Evolutionary conservation across 495 filamentous ascomycete species (phyloP), one percentile per base, ranked within the genome.

Genomic region (Extremus antarcticus): DNA sequence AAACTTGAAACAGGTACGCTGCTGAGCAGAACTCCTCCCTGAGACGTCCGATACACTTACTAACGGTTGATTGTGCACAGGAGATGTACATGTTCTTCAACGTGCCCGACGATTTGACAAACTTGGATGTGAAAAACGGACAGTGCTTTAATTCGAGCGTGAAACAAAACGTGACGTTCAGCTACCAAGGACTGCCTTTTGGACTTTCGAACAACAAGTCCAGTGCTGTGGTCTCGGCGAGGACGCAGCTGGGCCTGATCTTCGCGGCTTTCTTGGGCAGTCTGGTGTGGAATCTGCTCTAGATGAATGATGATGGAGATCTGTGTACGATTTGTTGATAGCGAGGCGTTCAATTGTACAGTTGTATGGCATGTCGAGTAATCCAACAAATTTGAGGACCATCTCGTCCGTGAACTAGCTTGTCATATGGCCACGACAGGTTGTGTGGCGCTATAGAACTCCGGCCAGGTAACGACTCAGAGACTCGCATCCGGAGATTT

Each of bases 61-160:
- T n/a, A n/a, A n/a, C n/a, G n/a, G n/a, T n/a, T n/a, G n/a, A n/a
- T n/a, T n/a, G n/a, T n/a, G n/a, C n/a, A n/a, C n/a, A 79, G 61
- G 70, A 70, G 43, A 74, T 66, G 62, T 90, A 86, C 64, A 89
- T 90, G 85, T 90, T 90, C 72, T 90, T 90, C 71, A 66, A 71
- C 2, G 72, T 79, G 1, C 73, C 86, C 0, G 82, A 89, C 65
- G 86, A 90, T 61, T 72, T 90, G 15, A 74, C 51, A 3, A 72
- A 73, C 16, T 71, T 89, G 59, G 81, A 90, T 65, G 80, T 90
- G 57, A 70, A 68, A n/a, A 78, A 76, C 35, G 86, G 86, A 7
- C 71, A 86, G 17, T 90, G 86, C 61, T 69, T 79, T 56, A 90
- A 90, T 56, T 53, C 62, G 22, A 76, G 71, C 0, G 73, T 87